Evolutionary conservation across 768 basidiomycete genomes (phyloP), one percentile per base, ranked within the genome.

Genomic region (Candolleomyces aberdarensis): DNA sequence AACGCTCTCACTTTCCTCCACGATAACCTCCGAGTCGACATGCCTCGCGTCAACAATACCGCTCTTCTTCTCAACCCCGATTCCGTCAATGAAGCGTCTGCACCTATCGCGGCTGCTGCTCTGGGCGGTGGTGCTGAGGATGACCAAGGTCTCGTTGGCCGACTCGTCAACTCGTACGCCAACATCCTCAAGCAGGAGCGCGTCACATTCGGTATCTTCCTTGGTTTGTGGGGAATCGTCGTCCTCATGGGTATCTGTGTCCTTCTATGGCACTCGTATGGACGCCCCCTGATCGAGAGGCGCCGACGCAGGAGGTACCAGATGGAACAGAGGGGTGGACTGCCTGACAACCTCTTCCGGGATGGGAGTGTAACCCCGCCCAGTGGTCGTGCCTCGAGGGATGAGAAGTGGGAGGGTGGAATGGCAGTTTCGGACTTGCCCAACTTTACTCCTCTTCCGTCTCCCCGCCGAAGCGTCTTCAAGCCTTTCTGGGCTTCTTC

Each of bases 1-100:
- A 80, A 86, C 17, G 94, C 91, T 5, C 78, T 97, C 44, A 98
- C 94, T 0, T 98, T 96, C 82, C 77, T 98, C 63, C 88, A 96
- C 70, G 77, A 94, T 63, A 93, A 97, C 74, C 86, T 96, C 51
- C 78, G 86, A 52, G 79, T 98, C 67, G 75, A 91, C 67, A 81
- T 98, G 61, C 90, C 95, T 0, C 84, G 83, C 50, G 82, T 98
- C 59, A 89, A 93, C 61, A 77, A 89, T 55, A 81, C 82, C 43
- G 79, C 87, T 31, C 87, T 98, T 51, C 79, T 95, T 32, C 83
- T 97, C 57, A 93, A 93, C 0, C 85, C 86, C 3, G 71, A 73
- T 3, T 76, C 83, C 3, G 85, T 96, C 59, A 78, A 90, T 67
- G 93, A 94, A 66, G 86, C 88, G 20, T 82, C 89, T 3, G 76